A percentile compares a stretch with the other conserved stretches of the same genome.
These are phyloP conservation scores for Ceratocystiopsis minuta DNA, from an alignment of 2,329 filamentous ascomycete genomes.

Conservation along the genomic window DNA sequence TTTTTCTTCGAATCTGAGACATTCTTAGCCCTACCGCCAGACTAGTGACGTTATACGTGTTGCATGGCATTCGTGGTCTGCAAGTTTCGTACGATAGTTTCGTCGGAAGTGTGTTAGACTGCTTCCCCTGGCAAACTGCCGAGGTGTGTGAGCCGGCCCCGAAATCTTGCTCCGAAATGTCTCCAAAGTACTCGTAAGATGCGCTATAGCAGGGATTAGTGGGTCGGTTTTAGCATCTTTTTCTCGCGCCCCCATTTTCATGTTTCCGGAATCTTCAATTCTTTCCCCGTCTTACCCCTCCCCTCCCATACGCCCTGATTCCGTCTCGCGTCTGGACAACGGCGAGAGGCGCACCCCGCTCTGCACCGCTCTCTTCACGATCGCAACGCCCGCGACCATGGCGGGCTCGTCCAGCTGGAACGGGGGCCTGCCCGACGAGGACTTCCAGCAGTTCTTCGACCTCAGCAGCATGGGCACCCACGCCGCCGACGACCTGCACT, in stretches of 20 bases:
- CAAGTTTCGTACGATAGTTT: no score
- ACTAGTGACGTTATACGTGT: background rate
- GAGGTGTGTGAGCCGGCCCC: no score
- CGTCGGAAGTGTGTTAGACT: no score
- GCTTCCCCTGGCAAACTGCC: no score
- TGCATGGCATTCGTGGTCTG: no score
- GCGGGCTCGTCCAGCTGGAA: conserved; percentile 39
- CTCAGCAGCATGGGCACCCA: conserved; percentile 38
- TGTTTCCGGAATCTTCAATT: background rate
- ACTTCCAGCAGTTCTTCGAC: conserved; percentile 46
- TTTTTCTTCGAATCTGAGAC: background rate
- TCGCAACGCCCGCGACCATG: conserved; percentile 17
- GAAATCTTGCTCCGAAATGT: no score
- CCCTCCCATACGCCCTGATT: background rate
- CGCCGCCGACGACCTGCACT: conserved; percentile 26
- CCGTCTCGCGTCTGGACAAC: background rate
- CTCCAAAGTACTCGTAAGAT: no score
- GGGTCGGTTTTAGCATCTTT: no score
- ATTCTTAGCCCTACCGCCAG: no score
- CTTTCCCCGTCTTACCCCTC: background rate
- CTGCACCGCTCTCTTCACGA: background rate
- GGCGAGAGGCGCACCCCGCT: background rate
- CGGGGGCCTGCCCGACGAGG: conserved; percentile 37
- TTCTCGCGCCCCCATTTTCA: no score
- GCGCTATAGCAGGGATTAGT: no score